phyloP scores from a whole-genome alignment of 2,329 filamentous ascomycete species.

The Stagonosporopsis vannaccii region DNA sequence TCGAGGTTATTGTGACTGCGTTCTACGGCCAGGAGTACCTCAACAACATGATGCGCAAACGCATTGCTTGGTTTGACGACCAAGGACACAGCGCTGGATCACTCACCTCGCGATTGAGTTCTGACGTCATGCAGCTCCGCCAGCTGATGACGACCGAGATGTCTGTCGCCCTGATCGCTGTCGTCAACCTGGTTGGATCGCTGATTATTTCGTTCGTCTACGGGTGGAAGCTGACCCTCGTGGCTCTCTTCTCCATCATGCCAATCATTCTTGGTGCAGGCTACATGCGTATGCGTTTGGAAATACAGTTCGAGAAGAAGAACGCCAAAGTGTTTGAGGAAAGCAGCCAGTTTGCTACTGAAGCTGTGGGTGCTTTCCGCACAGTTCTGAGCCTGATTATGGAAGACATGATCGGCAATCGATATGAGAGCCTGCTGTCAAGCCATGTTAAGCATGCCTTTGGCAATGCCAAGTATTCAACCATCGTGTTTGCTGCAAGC shows the following conservation, averaged over 20 bases:
- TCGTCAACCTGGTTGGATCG: constrained; percentile 71
- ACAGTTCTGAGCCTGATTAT: constrained; percentile 75
- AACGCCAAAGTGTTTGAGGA: constrained; percentile 72
- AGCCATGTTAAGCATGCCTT: constrained; percentile 67
- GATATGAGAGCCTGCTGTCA: constrained; percentile 67
- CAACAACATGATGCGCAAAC: constrained; percentile 65
- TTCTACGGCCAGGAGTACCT: constrained; percentile 68
- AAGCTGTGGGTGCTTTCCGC: constrained; percentile 76
- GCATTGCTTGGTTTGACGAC: constrained; percentile 67
- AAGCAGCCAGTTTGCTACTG: constrained; percentile 76
- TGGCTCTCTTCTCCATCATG: constrained; percentile 67
- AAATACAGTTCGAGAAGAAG: constrained; percentile 73
- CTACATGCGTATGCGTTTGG: constrained; percentile 62
- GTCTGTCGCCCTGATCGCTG: constrained; percentile 65
- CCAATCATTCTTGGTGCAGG: constrained; percentile 60
- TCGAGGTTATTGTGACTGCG: constrained; percentile 55
- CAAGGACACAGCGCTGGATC: constrained; percentile 66
- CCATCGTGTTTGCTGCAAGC: constrained; percentile 71
- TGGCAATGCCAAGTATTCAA: constrained; percentile 67
- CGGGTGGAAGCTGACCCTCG: constrained; percentile 78
- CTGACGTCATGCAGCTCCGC: constrained; percentile 67
- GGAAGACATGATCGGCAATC: constrained; percentile 68
- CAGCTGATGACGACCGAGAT: constrained; percentile 70
- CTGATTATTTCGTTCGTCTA: constrained; percentile 73
- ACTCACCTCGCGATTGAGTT: constrained; percentile 63